Evolutionary conservation across 495 filamentous ascomycete species (phyloP).

Genomic region (Chaetomidium leptoderma): DNA sequence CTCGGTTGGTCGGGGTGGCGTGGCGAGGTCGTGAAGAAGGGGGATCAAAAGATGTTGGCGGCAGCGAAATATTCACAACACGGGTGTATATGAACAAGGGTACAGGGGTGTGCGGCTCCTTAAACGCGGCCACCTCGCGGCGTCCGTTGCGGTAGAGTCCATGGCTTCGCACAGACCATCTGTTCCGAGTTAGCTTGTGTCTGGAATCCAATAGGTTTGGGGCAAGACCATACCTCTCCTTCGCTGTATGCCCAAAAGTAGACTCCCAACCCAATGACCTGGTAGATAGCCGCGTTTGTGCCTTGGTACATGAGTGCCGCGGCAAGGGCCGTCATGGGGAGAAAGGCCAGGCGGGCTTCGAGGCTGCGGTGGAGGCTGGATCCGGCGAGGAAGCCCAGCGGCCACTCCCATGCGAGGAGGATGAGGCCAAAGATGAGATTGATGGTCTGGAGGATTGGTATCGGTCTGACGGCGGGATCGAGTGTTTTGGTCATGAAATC

Average conservation of each 20-base stretch:
- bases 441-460: slow-evolving; percentile 87
- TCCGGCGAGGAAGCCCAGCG: slow-evolving; percentile 62
- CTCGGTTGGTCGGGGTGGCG: neutral
- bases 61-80: neutral
- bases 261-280: slow-evolving; percentile 76
- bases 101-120: neutral
- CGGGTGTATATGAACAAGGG: slow-evolving; percentile 7
- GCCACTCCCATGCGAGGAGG: slow-evolving; percentile 88
- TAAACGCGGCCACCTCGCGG: slow-evolving; percentile 35
- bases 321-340: slow-evolving; percentile 73
- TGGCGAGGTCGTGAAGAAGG: slow-evolving; percentile 10
- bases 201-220: neutral
- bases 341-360: slow-evolving; percentile 75
- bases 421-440: slow-evolving; percentile 88
- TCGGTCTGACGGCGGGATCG: slow-evolving; percentile 75
- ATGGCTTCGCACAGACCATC: slow-evolving; percentile 51
- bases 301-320: slow-evolving; percentile 83
- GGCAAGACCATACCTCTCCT: slow-evolving; percentile 73
- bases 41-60: neutral
- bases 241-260: slow-evolving; percentile 98
- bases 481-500: slow-evolving; percentile 92
- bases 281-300: slow-evolving; percentile 88
- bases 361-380: slow-evolving; percentile 77
- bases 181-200: slow-evolving; percentile 19
- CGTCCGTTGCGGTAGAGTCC: slow-evolving; percentile 48